A percentile compares a stretch with the other conserved stretches of the same genome.
Conservation (phyloP, 441 rosid species). For the Lepidium campestre region DNA sequence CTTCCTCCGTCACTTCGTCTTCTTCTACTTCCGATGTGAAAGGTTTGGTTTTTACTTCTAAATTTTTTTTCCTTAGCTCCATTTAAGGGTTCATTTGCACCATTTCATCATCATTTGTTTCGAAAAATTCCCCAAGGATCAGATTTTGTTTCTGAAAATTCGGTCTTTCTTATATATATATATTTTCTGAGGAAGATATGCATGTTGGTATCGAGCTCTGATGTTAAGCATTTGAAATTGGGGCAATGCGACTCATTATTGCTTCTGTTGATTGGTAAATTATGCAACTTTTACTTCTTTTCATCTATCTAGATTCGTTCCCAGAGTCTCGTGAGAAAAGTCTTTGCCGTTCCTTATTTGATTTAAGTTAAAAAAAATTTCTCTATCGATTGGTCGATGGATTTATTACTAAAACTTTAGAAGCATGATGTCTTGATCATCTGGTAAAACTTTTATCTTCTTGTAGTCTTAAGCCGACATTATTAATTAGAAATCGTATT, state of each 20-base stretch:
- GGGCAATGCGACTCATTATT: neutral
- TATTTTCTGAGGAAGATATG: neutral
- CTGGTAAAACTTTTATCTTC: neutral
- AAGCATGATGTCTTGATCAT: neutral
- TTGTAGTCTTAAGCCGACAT: neutral
- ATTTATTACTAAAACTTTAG: too few species aligned
- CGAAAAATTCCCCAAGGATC: neutral
- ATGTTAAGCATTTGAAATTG: neutral
- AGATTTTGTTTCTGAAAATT: neutral
- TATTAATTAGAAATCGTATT: neutral
- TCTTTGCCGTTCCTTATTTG: neutral
- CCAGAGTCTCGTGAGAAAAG: neutral
- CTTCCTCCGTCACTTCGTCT: slow-evolving; percentile 56
- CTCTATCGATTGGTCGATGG: neutral
- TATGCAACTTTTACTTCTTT: neutral
- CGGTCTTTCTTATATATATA: neutral
- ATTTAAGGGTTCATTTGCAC: neutral
- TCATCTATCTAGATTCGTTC: neutral
- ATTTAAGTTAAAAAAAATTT: neutral
- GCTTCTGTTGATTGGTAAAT: neutral
- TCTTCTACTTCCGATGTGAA: slow-evolving; percentile 38
- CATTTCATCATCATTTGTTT: neutral
- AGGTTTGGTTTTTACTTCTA: slow-evolving; percentile 31
- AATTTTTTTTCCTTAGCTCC: neutral
- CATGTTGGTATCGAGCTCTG: neutral